phyloP scores from a whole-genome alignment of 352 stramenopile species.

The Plasmopara viticola region DNA sequence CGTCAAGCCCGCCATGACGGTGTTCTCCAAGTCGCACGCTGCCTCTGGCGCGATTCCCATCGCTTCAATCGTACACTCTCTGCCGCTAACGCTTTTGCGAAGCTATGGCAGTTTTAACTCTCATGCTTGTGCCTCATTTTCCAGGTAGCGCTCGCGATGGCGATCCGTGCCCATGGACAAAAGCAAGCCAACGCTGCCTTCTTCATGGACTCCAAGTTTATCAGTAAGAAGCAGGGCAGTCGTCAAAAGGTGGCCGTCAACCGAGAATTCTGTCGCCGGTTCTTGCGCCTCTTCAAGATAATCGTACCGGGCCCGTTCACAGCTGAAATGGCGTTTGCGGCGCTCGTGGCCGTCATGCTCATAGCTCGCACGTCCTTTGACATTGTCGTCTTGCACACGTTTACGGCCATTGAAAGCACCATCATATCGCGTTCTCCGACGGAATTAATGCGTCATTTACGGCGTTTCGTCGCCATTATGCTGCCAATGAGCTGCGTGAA shows the following conservation, averaged over 20 bases:
- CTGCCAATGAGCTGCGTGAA: constrained; percentile 77
- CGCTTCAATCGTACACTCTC: constrained; percentile 33
- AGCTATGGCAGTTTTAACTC: background rate
- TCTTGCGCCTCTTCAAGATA: constrained; percentile 63
- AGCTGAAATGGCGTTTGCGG: constrained; percentile 60
- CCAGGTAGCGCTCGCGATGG: constrained; percentile 52
- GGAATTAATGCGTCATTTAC: constrained; percentile 59
- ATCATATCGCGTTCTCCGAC: constrained; percentile 70
- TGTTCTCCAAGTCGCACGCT: constrained; percentile 51
- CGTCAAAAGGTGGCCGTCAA: constrained; percentile 68
- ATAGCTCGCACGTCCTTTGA: constrained; percentile 71
- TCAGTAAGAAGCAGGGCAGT: constrained; percentile 66
- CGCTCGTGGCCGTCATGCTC: constrained; percentile 55
- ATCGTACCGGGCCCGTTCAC: constrained; percentile 65
- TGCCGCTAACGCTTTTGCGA: background rate
- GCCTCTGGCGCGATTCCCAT: constrained; percentile 36
- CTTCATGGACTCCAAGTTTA: constrained; percentile 56
- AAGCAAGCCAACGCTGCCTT: constrained; percentile 43
- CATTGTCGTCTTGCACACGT: constrained; percentile 68
- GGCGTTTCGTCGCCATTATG: constrained; percentile 73
- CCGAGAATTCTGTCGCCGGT: constrained; percentile 57
- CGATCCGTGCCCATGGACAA: constrained; percentile 60
- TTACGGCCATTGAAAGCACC: constrained; percentile 66
- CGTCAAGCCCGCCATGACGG: constrained; percentile 27
- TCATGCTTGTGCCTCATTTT: constrained; percentile 6